A percentile compares a stretch with the other conserved stretches of the same genome.
These are phyloP conservation scores for Lipomyces japonicus DNA, from an alignment of 805 yeast genomes.

Conservation along the genomic window DNA sequence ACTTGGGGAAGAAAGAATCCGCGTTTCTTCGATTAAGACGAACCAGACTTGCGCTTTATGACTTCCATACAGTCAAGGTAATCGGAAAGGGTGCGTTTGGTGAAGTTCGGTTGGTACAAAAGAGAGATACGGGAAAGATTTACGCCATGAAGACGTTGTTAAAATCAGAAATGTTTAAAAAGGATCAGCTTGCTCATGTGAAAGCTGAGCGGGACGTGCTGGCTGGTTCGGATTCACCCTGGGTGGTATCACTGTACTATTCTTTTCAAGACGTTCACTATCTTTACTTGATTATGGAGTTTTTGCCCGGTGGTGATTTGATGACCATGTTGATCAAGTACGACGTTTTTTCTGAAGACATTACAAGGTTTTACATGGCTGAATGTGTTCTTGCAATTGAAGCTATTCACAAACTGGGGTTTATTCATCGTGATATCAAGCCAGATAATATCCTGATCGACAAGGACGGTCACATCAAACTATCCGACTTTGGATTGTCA, in stretches of 20 bases:
- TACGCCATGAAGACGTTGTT: slow-evolving; percentile 91
- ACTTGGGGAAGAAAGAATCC: slow-evolving; percentile 84
- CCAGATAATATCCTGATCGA: slow-evolving; percentile 93
- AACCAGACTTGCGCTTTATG: slow-evolving; percentile 76
- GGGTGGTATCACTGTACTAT: slow-evolving; percentile 81
- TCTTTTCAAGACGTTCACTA: slow-evolving; percentile 77
- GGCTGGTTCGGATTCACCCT: slow-evolving; percentile 83
- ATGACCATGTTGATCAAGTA: slow-evolving; percentile 96
- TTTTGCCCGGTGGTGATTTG: slow-evolving; percentile 77
- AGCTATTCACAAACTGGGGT: slow-evolving; percentile 87
- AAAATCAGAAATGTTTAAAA: slow-evolving; percentile 89
- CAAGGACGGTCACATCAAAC: slow-evolving; percentile 65
- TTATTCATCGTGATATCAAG: slow-evolving; percentile 94
- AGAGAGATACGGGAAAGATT: slow-evolving; percentile 83
- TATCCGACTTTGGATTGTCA: slow-evolving; percentile 73
- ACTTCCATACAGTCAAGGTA: slow-evolving; percentile 83
- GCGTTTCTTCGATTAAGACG: slow-evolving; percentile 80
- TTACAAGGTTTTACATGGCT: slow-evolving; percentile 84
- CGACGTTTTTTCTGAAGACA: slow-evolving; percentile 91
- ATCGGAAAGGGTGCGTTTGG: slow-evolving; percentile 98
- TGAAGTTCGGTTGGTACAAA: slow-evolving; percentile 91
- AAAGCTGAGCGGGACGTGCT: slow-evolving; percentile 94
- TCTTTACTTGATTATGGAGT: slow-evolving; percentile 75
- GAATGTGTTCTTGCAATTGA: slow-evolving; percentile 94
- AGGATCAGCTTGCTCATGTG: slow-evolving; percentile 91